Conservation (phyloP, 1,139 yeast species). For the Pneumocystis canis region DNA sequence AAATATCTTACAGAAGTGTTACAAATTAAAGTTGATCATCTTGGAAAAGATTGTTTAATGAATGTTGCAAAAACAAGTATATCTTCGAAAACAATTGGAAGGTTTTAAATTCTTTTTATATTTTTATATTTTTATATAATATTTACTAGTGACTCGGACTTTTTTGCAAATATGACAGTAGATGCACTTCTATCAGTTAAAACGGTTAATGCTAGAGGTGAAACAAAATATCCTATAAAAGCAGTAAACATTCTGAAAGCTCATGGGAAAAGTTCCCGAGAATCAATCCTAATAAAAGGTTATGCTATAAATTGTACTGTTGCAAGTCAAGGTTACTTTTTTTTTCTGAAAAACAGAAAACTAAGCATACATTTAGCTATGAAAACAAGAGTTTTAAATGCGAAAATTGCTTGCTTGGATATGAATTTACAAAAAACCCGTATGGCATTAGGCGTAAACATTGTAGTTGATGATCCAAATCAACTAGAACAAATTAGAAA, state of each 20-base stretch:
- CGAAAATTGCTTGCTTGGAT: slow-evolving; percentile 86
- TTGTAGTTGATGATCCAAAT: slow-evolving; percentile 93
- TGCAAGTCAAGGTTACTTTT: slow-evolving; percentile 56
- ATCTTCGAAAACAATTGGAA: slow-evolving; percentile 94
- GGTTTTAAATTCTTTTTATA: slow-evolving; percentile 1
- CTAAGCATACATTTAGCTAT: slow-evolving; percentile 37
- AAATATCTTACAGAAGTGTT: slow-evolving; percentile 76
- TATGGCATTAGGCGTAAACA: slow-evolving; percentile 97
- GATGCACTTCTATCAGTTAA: slow-evolving; percentile 93
- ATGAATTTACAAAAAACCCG: slow-evolving; percentile 88
- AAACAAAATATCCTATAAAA: slow-evolving; percentile 84
- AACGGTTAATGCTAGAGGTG: slow-evolving; percentile 79
- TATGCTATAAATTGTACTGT: slow-evolving; percentile 95
- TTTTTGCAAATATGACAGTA: slow-evolving; percentile 80
- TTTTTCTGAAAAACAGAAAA: background rate
- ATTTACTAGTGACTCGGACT: slow-evolving; percentile 57
- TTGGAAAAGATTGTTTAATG: slow-evolving; percentile 63
- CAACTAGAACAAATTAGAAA: slow-evolving; percentile 90
- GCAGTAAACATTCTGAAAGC: slow-evolving; percentile 94
- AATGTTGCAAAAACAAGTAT: slow-evolving; percentile 93
- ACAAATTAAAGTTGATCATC: slow-evolving; percentile 60
- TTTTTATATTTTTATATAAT: background rate
- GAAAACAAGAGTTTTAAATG: slow-evolving; percentile 57
- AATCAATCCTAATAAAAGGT: slow-evolving; percentile 77
- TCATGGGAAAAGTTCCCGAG: slow-evolving; percentile 84